These are phyloP conservation scores for Curvularia sp. DNA, from an alignment of 2,329 filamentous ascomycete species.

Conservation along the genomic window DNA sequence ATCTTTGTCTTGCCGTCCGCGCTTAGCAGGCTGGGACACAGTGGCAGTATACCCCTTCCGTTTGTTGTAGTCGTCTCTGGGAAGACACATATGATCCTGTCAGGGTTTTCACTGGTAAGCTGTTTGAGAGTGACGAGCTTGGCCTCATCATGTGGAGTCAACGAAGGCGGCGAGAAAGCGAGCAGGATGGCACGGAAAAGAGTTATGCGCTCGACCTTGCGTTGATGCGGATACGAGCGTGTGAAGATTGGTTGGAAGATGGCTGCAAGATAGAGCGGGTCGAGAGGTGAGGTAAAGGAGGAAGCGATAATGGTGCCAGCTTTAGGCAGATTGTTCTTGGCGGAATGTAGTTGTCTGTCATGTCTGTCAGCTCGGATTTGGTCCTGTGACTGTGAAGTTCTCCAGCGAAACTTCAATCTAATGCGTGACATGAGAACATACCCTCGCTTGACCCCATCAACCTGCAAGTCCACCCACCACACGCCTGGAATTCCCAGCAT, in stretches of 20 bases:
- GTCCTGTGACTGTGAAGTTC: not conserved
- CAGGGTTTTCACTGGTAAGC: constrained; percentile 72
- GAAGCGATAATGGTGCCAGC: constrained; percentile 84
- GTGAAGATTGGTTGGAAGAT: constrained; percentile 98
- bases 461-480: constrained; percentile 98
- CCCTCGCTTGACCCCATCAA: constrained; percentile 94
- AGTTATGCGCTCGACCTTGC: constrained; percentile 77
- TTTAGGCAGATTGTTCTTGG: constrained; percentile 72
- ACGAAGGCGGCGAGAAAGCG: constrained; percentile 69
- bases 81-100: constrained; percentile 82
- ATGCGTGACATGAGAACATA: constrained; percentile 51
- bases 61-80: constrained; percentile 96
- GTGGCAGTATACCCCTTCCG: constrained; percentile 84
- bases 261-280: constrained; percentile 90
- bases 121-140: constrained; percentile 49
- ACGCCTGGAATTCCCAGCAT: constrained; percentile 89
- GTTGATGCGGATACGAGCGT: constrained; percentile 76
- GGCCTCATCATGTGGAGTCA: constrained; percentile 40
- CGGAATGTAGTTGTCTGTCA: constrained; percentile 29
- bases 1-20: constrained; percentile 74
- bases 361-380: constrained; percentile 10
- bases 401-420: not conserved
- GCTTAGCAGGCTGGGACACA: constrained; percentile 78
- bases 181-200: constrained; percentile 77
- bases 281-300: constrained; percentile 90